Evolutionary conservation across 257 asterid species (phyloP).

Genomic region (Solanum chaucha): DNA sequence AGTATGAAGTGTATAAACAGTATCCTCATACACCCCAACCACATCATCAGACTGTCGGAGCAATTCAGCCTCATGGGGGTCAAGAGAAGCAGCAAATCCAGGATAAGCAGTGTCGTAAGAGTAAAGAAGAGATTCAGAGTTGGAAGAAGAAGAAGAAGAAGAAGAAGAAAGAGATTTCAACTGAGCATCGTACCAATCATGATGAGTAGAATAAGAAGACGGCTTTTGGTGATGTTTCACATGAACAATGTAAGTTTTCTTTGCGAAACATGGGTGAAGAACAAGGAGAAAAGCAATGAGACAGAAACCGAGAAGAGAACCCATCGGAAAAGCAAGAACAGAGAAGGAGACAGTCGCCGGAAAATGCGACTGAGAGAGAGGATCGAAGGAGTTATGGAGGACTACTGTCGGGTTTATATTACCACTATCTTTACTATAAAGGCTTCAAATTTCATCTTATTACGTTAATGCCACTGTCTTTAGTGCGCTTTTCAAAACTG

Average conservation of each 20-base stretch:
- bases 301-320: slow-evolving; percentile 5
- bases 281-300: slow-evolving; percentile 1
- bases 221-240: slow-evolving; percentile 29
- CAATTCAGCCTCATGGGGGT: slow-evolving; percentile 20
- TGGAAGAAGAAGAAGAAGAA: background rate
- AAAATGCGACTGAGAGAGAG: slow-evolving; percentile 16
- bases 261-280: slow-evolving; percentile 14
- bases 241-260: slow-evolving; percentile 28
- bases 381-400: slow-evolving; percentile 1
- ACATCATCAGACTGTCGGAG: slow-evolving; percentile 28
- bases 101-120: slow-evolving; percentile 26
- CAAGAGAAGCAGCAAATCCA: slow-evolving; percentile 31
- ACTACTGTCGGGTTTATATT: slow-evolving; percentile 23
- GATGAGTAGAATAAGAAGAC: slow-evolving; percentile 14
- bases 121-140: slow-evolving; percentile 18
- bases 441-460: background rate
- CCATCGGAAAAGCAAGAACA: slow-evolving; percentile 2
- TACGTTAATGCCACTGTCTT: slow-evolving; percentile 11
- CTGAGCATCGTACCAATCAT: slow-evolving; percentile 24
- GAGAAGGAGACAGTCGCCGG: slow-evolving; percentile 4
- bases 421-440: background rate
- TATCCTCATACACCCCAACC: slow-evolving; percentile 35
- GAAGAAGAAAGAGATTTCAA: slow-evolving; percentile 10
- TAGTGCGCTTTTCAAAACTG: background rate
- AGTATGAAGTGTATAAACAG: slow-evolving; percentile 28